Evolutionary conservation across 2,329 filamentous ascomycete species (phyloP), one percentile per base, ranked within the genome.

Genomic region (Diaporthe sp.): DNA sequence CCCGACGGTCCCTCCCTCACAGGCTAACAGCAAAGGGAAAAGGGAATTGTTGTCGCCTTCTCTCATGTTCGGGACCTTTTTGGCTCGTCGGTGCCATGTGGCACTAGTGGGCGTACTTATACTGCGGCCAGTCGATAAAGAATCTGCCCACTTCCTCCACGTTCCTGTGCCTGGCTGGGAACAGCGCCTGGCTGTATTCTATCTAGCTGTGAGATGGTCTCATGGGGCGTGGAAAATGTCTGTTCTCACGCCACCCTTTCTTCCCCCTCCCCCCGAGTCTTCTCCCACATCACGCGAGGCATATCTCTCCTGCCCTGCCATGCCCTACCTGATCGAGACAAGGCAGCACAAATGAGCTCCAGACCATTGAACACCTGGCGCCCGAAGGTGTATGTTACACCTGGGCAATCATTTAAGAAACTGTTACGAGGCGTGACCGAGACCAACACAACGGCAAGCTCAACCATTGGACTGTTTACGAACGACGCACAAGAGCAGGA

Each of bases 1-100:
- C 70, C 70, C 70, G 56, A 63, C 70, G 25, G 53, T 50, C 39
- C 55, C 44, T 51, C 56, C 30, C 32, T n/a, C n/a, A 39, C 25
- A 25, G 42, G 32, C 30, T 37, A 50, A 39, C 15, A 42, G 35
- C 17, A 27, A 37, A 37, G 30, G 19, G 32, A 5, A 53, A n/a
- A 19, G 44, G 30, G 5, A 19, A 1, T 42, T 3, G 25, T 61
- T 5, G 39, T 32, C 25, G 37, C 30, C 44, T 58, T 53, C 25
- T 53, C 10, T 55, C 70, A 71, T 71, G 70, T 71, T 71, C 50
- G 56, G 70, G 44, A 53, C 70, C 56, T 71, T 71, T 71, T 71
- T 63, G 56, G 56, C 50, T 32, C 44, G 56, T 42, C 70, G 55
- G 42, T 71, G 70, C 53, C 56, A 53, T 53, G 56, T 71, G 70